These are phyloP conservation scores for Thelonectria rubi DNA, from an alignment of 2,329 filamentous ascomycete species.

Conservation along the genomic window DNA sequence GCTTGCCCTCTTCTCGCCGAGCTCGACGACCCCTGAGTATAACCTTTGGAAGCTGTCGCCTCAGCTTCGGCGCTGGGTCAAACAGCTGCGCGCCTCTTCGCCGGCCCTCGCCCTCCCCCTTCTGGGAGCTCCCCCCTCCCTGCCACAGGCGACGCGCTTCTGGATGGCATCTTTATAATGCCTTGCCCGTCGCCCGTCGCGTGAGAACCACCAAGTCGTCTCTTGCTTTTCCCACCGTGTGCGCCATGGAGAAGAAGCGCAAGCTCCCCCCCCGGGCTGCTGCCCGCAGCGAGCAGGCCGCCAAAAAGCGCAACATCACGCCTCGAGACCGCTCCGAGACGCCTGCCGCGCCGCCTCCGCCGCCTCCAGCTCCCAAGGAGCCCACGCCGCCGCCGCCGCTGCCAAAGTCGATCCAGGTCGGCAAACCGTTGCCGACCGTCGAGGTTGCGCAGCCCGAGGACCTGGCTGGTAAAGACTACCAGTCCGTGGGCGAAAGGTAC, in stretches of 20 bases:
- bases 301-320: conserved; percentile 68
- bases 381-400: conserved; percentile 54
- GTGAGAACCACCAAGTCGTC: conserved; percentile 33
- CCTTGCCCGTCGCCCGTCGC: conserved; percentile 32
- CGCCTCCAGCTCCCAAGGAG: conserved; percentile 42
- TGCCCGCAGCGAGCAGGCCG: conserved; percentile 66
- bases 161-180: conserved; percentile 48
- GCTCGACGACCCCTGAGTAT: neutral
- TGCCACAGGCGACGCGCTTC: conserved; percentile 35
- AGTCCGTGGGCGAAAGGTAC: conserved; percentile 77
- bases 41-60: neutral
- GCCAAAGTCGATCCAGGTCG: conserved; percentile 70
- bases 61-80: conserved; percentile 7
- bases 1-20: neutral
- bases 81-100: conserved; percentile 4
- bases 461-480: conserved; percentile 72
- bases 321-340: conserved; percentile 63
- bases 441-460: conserved; percentile 71
- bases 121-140: neutral
- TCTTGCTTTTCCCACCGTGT: conserved; percentile 17
- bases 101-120: conserved; percentile 5
- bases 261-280: conserved; percentile 71
- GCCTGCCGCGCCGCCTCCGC: conserved; percentile 52
- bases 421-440: conserved; percentile 76
- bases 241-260: conserved; percentile 70